Conservation (phyloP, 768 basidiomycete species). For the Amyloporia xantha region DNA sequence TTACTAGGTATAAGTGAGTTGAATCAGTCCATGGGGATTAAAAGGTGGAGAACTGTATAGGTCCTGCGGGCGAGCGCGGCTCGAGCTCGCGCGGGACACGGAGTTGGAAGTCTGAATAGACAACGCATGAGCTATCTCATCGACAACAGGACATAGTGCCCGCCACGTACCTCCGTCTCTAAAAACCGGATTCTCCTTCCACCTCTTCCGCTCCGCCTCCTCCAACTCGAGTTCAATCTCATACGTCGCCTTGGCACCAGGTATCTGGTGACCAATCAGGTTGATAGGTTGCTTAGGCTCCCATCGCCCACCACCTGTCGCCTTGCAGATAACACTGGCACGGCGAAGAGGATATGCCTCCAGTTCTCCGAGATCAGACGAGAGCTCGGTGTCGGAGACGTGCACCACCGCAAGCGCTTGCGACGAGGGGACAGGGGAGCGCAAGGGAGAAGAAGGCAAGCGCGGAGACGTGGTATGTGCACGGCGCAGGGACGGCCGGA, state of each 20-base stretch:
- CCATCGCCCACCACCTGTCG: conserved; percentile 76
- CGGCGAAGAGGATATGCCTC: conserved; percentile 68
- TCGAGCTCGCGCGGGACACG: conserved; percentile 48
- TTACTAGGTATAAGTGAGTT: neutral
- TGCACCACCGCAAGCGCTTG: neutral
- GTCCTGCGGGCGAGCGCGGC: conserved; percentile 37
- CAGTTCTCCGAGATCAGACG: conserved; percentile 44
- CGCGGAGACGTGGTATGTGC: conserved; percentile 20
- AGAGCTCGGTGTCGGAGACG: conserved; percentile 12
- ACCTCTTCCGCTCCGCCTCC: conserved; percentile 44
- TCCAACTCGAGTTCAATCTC: conserved; percentile 67
- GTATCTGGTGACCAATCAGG: conserved; percentile 44
- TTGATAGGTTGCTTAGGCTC: conserved; percentile 49
- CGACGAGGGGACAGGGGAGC: conserved; percentile 1
- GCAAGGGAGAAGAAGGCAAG: conserved; percentile 15
- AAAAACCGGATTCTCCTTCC: conserved; percentile 57
- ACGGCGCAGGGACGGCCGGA: conserved; percentile 20
- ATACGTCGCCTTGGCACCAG: conserved; percentile 60
- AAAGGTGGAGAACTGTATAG: conserved; percentile 57
- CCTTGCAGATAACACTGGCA: conserved; percentile 66
- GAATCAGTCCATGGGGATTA: too few species aligned
- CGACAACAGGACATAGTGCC: neutral
- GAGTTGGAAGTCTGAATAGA: conserved; percentile 52
- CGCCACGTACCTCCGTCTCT: conserved; percentile 42
- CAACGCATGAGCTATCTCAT: conserved; percentile 2